These are phyloP conservation scores for Ustilago crameri DNA, from an alignment of 1,284 basidiomycete species.

Conservation along the genomic window DNA sequence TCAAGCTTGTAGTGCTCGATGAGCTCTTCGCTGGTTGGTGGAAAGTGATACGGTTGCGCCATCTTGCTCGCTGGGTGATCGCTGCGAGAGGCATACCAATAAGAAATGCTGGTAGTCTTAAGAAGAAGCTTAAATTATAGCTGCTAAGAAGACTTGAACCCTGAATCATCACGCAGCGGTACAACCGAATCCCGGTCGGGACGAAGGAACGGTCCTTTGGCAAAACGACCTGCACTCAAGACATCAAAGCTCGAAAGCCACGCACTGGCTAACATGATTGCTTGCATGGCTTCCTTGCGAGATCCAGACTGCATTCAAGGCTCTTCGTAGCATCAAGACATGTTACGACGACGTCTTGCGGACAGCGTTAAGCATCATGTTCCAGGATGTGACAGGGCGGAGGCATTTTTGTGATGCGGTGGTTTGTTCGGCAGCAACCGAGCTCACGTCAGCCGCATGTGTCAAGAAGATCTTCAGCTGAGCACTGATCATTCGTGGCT, in stretches of 20 bases:
- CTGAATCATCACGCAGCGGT: constrained; percentile 3
- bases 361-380: too few relatives aligned
- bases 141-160: background rate
- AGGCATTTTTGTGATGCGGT: background rate
- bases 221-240: too few relatives aligned
- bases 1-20: constrained; percentile 43
- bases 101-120: background rate
- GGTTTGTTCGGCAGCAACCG: background rate
- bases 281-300: too few relatives aligned
- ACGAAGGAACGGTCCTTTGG: background rate
- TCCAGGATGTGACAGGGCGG: too few relatives aligned
- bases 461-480: constrained; percentile 12
- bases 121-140: background rate
- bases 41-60: constrained; percentile 30
- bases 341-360: too few relatives aligned
- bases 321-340: too few relatives aligned
- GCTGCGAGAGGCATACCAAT: background rate
- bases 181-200: background rate
- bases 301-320: too few relatives aligned
- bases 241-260: too few relatives aligned
- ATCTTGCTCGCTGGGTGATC: background rate
- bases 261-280: too few relatives aligned
- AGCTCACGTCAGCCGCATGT: constrained; percentile 20
- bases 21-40: constrained; percentile 44
- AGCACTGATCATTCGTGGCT: constrained; percentile 26